A percentile compares a stretch with the other conserved stretches of the same genome.
Evolutionary conservation across 2,329 filamentous ascomycete species (phyloP).

Genomic region (Cordyceps javanica): DNA sequence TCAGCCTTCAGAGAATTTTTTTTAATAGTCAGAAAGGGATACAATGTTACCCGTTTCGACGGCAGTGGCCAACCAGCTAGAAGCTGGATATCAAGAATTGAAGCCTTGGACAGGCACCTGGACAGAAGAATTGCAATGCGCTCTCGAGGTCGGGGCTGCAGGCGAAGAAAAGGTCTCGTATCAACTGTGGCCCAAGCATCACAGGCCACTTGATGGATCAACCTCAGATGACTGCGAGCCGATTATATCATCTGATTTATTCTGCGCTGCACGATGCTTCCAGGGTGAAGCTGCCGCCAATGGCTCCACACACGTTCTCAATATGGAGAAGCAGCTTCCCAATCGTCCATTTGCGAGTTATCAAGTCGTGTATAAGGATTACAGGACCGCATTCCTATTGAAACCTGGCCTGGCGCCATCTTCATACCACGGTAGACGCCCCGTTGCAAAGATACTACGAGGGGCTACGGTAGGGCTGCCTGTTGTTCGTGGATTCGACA

Average conservation of each 20-base stretch:
- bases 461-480: slow-evolving; percentile 76
- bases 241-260: slow-evolving; percentile 46
- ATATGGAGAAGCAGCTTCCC: slow-evolving; percentile 30
- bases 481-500: slow-evolving; percentile 85
- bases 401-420: slow-evolving; percentile 83
- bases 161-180: slow-evolving; percentile 90
- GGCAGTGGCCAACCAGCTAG: slow-evolving; percentile 81
- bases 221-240: slow-evolving; percentile 22
- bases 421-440: slow-evolving; percentile 73
- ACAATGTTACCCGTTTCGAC: slow-evolving; percentile 88
- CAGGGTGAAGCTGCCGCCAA: slow-evolving; percentile 53
- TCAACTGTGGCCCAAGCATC: slow-evolving; percentile 67
- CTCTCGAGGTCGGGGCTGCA: slow-evolving; percentile 78
- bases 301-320: slow-evolving; percentile 36
- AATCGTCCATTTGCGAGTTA: slow-evolving; percentile 62
- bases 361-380: slow-evolving; percentile 82
- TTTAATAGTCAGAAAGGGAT: slow-evolving; percentile 44
- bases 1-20: background rate
- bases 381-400: slow-evolving; percentile 70
- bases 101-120: slow-evolving; percentile 88
- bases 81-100: slow-evolving; percentile 82
- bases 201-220: slow-evolving; percentile 15
- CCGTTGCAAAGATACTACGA: slow-evolving; percentile 78
- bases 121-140: slow-evolving; percentile 84
- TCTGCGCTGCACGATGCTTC: slow-evolving; percentile 55